phyloP scores from a whole-genome alignment of 1,284 basidiomycete species.

The Ganoderma sinense region DNA sequence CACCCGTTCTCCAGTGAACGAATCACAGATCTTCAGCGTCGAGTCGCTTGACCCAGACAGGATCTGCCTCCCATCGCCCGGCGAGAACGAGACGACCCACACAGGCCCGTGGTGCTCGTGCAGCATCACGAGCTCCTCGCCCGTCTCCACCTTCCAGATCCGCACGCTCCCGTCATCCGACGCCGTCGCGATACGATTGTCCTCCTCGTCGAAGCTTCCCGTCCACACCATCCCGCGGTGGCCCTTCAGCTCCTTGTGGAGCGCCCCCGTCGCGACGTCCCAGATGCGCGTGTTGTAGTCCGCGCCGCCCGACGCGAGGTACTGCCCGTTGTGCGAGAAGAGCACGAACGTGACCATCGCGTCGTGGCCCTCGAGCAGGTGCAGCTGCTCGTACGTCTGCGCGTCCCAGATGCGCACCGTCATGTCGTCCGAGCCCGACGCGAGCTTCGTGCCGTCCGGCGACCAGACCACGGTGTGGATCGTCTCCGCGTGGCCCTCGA shows the following conservation, averaged over 20 bases:
- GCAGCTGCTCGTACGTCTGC: background rate
- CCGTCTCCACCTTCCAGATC: conserved; percentile 31
- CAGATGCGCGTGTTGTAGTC: conserved; percentile 31
- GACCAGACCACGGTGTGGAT: conserved; percentile 33
- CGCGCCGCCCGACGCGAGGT: conserved; percentile 30
- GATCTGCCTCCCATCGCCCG: conserved; percentile 22
- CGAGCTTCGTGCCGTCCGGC: conserved; percentile 33
- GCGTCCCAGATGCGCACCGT: conserved; percentile 20
- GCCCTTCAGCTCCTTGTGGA: conserved; percentile 18
- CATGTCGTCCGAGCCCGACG: conserved; percentile 35
- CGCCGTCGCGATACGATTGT: conserved; percentile 33
- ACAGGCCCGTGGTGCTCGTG: conserved; percentile 28
- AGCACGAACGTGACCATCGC: conserved; percentile 29
- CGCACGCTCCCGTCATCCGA: conserved; percentile 32
- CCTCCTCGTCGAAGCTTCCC: conserved; percentile 36
- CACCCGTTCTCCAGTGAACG: conserved; percentile 26
- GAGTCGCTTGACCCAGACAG: conserved; percentile 28
- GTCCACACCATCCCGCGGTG: conserved; percentile 29
- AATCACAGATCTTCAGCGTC: conserved; percentile 23
- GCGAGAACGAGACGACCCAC: conserved; percentile 27
- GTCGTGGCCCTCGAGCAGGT: conserved; percentile 28
- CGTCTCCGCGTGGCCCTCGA: conserved; percentile 26
- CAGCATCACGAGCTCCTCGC: conserved; percentile 28
- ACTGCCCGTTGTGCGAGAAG: conserved; percentile 32
- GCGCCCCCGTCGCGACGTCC: conserved; percentile 20